These are phyloP conservation scores for Albophoma yamanashiensis DNA, from an alignment of 2,329 filamentous ascomycete genomes.

Conservation along the genomic window DNA sequence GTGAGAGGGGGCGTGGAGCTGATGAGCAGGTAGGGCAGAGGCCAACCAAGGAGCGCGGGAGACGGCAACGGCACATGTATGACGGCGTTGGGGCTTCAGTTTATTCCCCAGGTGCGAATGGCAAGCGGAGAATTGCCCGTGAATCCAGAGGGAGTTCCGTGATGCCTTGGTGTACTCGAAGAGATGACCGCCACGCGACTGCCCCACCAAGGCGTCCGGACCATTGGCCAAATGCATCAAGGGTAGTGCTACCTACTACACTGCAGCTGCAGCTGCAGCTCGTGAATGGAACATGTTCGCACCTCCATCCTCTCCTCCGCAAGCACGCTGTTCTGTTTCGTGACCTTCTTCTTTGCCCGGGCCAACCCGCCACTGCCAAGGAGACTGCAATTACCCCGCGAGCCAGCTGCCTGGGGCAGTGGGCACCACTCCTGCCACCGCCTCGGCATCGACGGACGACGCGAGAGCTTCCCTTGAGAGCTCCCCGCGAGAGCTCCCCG, in stretches of 20 bases:
- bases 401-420: background rate
- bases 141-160: background rate
- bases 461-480: background rate
- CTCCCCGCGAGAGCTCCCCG: background rate
- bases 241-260: background rate
- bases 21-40: slow-evolving; percentile 17
- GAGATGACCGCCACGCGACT: background rate
- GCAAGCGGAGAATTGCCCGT: background rate
- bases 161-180: background rate
- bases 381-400: background rate
- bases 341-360: background rate
- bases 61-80: background rate
- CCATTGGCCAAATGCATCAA: background rate
- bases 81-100: background rate
- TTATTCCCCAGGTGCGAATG: background rate
- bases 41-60: background rate
- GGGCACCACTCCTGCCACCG: background rate
- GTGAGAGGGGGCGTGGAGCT: slow-evolving; percentile 80
- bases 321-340: background rate
- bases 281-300: background rate
- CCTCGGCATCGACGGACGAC: background rate
- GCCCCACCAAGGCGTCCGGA: background rate
- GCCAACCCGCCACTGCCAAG: background rate
- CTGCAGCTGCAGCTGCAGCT: background rate
- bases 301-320: background rate